Percentiles rank a stretch among this genome's conserved stretches.
Evolutionary conservation across 805 yeast species (phyloP).

Genomic region (Vanderwaltozyma verrucispora): DNA sequence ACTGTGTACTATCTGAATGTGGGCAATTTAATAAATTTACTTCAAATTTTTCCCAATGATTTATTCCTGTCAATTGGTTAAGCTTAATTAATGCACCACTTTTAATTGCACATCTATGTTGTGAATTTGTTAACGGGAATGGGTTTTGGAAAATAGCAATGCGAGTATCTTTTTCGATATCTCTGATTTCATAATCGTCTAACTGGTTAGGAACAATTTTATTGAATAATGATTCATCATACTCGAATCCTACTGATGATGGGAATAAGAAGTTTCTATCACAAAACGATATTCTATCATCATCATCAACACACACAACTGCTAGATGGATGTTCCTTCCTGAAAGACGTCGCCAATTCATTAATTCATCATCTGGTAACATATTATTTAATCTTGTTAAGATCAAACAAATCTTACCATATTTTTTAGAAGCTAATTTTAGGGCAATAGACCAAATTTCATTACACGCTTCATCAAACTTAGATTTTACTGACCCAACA

Average conservation of each 20-base stretch:
- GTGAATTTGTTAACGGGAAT: conserved; percentile 59
- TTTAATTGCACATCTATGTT: conserved; percentile 57
- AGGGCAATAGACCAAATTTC: conserved; percentile 57
- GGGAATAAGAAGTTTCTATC: conserved; percentile 26
- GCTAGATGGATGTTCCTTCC: conserved; percentile 50
- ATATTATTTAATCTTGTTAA: conserved; percentile 62
- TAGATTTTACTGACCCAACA: conserved; percentile 27
- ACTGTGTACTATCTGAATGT: conserved; percentile 45
- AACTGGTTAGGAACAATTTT: conserved; percentile 9
- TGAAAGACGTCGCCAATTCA: conserved; percentile 69
- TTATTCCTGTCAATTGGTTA: conserved; percentile 12
- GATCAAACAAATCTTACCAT: conserved; percentile 48
- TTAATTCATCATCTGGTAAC: conserved; percentile 71
- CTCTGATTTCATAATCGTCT: conserved; percentile 33
- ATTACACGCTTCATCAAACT: conserved; percentile 49
- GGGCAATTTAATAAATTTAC: conserved; percentile 67
- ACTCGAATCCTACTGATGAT: conserved; percentile 28
- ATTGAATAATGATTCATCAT: conserved; percentile 14
- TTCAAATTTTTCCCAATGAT: conserved; percentile 38
- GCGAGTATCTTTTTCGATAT: conserved; percentile 40
- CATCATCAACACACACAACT: conserved; percentile 56
- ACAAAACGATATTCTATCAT: conserved; percentile 36
- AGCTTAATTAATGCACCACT: conserved; percentile 55
- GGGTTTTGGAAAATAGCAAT: conserved; percentile 52
- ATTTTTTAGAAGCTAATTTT: conserved; percentile 32